phyloP scores from a whole-genome alignment of 306 rosid species.

The Fragaria nilgerrensis region DNA sequence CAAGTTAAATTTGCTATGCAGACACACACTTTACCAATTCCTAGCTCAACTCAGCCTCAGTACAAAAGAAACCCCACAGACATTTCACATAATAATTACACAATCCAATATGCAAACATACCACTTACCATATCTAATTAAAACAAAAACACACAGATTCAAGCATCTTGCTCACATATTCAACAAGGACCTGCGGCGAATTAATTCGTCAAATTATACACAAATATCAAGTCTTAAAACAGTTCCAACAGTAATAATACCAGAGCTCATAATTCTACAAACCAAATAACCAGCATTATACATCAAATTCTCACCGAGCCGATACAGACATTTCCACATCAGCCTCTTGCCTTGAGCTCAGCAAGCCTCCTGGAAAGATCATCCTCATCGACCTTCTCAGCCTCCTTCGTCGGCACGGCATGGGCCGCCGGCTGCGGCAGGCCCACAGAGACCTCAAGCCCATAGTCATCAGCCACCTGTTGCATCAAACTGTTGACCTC shows the following conservation, averaged over 20 bases:
- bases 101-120: neutral
- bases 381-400: conserved; percentile 84
- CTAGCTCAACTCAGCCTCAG: neutral
- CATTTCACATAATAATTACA: neutral
- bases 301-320: neutral
- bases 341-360: conserved; percentile 96
- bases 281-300: conserved; percentile 14
- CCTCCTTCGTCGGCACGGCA: conserved; percentile 78
- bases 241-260: neutral
- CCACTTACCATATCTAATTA: neutral
- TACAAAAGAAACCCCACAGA: neutral
- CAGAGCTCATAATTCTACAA: neutral
- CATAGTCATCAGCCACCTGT: conserved; percentile 94
- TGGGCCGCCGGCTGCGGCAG: conserved; percentile 84
- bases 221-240: conserved; percentile 18
- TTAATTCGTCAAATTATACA: conserved; percentile 37
- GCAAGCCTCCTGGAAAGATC: conserved; percentile 88
- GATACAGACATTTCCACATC: neutral
- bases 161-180: neutral
- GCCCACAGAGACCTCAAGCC: conserved; percentile 94
- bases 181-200: neutral
- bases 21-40: neutral
- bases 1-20: neutral
- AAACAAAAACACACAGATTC: neutral
- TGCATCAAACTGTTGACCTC: conserved; percentile 95